Evolutionary conservation across 352 stramenopile species (phyloP).

Genomic region (Salisapilia sapeloensis): DNA sequence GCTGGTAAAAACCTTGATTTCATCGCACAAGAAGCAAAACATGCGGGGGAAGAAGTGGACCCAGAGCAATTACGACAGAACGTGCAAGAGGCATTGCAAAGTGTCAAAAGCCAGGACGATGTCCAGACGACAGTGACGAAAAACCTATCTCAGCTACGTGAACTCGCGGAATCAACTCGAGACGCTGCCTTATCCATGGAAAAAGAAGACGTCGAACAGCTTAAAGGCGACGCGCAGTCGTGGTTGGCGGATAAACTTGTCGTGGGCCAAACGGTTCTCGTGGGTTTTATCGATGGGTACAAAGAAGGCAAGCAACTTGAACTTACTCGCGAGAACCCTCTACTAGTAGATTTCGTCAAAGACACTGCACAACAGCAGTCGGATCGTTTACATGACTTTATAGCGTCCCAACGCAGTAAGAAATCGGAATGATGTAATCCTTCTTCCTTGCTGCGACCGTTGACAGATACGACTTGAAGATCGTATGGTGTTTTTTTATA

Average conservation of each 20-base stretch:
- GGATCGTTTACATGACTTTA: constrained; percentile 38
- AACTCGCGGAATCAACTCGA: constrained; percentile 35
- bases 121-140: constrained; percentile 42
- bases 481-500: too few relatives aligned
- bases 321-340: constrained; percentile 43
- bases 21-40: constrained; percentile 26
- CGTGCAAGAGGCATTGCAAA: constrained; percentile 31
- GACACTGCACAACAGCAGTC: constrained; percentile 64
- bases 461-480: too few relatives aligned
- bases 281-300: constrained; percentile 76
- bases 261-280: constrained; percentile 59
- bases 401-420: constrained; percentile 39
- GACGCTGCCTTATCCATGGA: constrained; percentile 42
- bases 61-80: constrained; percentile 34
- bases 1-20: constrained; percentile 33
- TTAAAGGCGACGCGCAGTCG: constrained; percentile 44
- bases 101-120: constrained; percentile 50
- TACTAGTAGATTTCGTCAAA: constrained; percentile 60
- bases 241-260: constrained; percentile 77
- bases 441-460: too few relatives aligned
- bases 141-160: constrained; percentile 51
- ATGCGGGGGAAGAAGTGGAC: constrained; percentile 42
- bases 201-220: constrained; percentile 31
- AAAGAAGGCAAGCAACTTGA: constrained; percentile 60
- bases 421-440: too few relatives aligned